Evolutionary conservation across 2,329 filamentous ascomycete genomes (phyloP).

Genomic region (Huntiella omanensis): DNA sequence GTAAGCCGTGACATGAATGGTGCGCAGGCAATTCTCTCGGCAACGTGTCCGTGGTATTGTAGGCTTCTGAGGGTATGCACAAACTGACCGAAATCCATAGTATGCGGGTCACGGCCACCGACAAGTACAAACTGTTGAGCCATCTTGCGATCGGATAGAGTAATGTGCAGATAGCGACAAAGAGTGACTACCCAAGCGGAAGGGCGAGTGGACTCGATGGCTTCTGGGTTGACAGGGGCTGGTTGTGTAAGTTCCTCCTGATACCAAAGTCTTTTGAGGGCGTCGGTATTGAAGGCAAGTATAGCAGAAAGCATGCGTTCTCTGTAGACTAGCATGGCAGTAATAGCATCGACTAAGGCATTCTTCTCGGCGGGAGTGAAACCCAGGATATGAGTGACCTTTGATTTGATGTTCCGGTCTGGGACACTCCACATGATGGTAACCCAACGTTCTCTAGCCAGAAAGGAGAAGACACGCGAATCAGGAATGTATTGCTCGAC

Average conservation of each 20-base stretch:
- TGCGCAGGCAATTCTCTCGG: slow-evolving; percentile 29
- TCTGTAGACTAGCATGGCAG: slow-evolving; percentile 67
- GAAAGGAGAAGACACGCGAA: slow-evolving; percentile 43
- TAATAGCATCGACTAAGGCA: slow-evolving; percentile 68
- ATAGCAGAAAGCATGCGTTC: slow-evolving; percentile 27
- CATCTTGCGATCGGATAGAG: slow-evolving; percentile 46
- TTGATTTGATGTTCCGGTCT: slow-evolving; percentile 49
- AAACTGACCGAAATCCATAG: slow-evolving; percentile 64
- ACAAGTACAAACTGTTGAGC: slow-evolving; percentile 43
- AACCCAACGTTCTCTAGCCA: slow-evolving; percentile 59
- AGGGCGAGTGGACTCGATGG: too few species aligned
- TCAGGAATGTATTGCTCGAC: slow-evolving; percentile 81
- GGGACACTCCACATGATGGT: slow-evolving; percentile 74
- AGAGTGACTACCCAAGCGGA: too few species aligned
- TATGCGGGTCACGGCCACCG: slow-evolving; percentile 32
- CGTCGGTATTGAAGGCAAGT: too few species aligned
- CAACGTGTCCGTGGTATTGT: slow-evolving; percentile 34
- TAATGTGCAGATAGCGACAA: slow-evolving; percentile 65
- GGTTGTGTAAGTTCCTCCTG: too few species aligned
- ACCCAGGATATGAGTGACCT: slow-evolving; percentile 76
- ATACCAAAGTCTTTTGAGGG: too few species aligned
- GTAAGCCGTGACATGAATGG: slow-evolving; percentile 37
- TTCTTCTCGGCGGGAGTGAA: slow-evolving; percentile 51
- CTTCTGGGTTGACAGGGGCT: too few species aligned
- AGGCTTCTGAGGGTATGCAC: background rate